Evolutionary conservation across 2,329 filamentous ascomycete species (phyloP).

Genomic region (Exophiala aquamarina): DNA sequence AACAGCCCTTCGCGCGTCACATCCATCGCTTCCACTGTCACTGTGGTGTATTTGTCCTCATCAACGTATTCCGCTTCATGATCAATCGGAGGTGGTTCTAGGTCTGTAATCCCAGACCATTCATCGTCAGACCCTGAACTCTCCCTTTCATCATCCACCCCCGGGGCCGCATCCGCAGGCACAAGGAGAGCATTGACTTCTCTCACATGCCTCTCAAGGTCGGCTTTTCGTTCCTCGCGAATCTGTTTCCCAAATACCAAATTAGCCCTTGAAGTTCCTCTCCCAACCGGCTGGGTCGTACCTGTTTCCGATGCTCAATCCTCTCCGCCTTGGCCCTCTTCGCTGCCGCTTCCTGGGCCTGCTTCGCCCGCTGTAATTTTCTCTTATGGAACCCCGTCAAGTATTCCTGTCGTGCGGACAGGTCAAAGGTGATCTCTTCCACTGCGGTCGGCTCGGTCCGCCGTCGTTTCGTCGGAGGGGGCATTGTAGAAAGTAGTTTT

Average conservation of each 20-base stretch:
- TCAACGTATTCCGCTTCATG: slow-evolving; percentile 94
- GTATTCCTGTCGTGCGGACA: slow-evolving; percentile 76
- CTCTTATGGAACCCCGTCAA: slow-evolving; percentile 96
- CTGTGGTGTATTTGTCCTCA: slow-evolving; percentile 92
- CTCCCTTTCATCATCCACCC: slow-evolving; percentile 41
- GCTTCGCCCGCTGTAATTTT: slow-evolving; percentile 80
- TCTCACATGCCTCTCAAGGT: slow-evolving; percentile 78
- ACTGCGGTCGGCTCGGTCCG: slow-evolving; percentile 55
- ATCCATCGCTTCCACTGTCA: slow-evolving; percentile 87
- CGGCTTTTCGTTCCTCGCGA: slow-evolving; percentile 75
- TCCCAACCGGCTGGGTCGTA: slow-evolving; percentile 43
- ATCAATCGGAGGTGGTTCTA: slow-evolving; percentile 55
- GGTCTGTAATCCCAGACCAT: slow-evolving; percentile 67
- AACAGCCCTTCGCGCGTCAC: slow-evolving; percentile 72
- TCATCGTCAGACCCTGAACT: slow-evolving; percentile 47
- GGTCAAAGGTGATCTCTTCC: slow-evolving; percentile 88
- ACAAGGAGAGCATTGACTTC: slow-evolving; percentile 70
- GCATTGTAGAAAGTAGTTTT: slow-evolving; percentile 39
- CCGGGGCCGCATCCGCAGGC: slow-evolving; percentile 51
- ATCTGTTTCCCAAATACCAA: no score
- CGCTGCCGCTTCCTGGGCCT: slow-evolving; percentile 77
- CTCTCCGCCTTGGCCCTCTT: slow-evolving; percentile 77
- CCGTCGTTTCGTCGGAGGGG: slow-evolving; percentile 65
- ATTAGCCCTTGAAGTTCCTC: no score
- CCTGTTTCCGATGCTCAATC: slow-evolving; percentile 72